Evolutionary conservation across 371 early-diverging fungal species (phyloP), one percentile per base, ranked within the genome.

Genomic region (Parasitella parasitica): DNA sequence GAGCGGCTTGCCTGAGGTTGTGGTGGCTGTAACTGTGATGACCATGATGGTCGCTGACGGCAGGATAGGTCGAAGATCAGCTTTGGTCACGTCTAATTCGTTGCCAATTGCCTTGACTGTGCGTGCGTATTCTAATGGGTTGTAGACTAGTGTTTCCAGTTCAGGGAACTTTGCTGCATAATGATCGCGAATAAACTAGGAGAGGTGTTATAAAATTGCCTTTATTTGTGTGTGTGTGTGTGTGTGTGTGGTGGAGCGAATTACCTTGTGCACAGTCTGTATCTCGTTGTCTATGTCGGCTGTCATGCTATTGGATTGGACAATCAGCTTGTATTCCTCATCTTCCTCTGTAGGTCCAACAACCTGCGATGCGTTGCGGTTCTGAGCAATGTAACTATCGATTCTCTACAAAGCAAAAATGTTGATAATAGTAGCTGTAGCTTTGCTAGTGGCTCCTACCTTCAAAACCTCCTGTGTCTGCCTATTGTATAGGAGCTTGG

Each of bases 81-180:
- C 79, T 49, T 88, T 84, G 41, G 82, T 84, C 4, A 91, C 71
- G 57, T 92, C 91, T 63, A 70, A 73, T 53, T 89, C 84, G 51
- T 90, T 89, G 18, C 90, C 97, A 54, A 98, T 94, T 2, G 87
- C 80, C 70, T 91, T 89, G 8, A 97, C 95, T 0, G 95, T 88
- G 8, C 89, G 85, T 7, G 94, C 92, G 78, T 96, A 98, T 58
- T 95, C 96, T 16, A 93, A 63, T 2, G 97, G 91, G 63, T 91
- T 91, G 9, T 86, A 86, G 4, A 98, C 89, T 27, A 97, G 83
- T 8, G 88, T 82, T 71, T 96, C 95, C 6, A 98, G 86, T 66
- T 96, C 98, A 0, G 96, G 95, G 64, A 97, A 97, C 38, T 89
- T 85, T 18, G 85, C 72, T 27, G 88, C 89, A 76, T 96, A 98